Base-by-base conservation (phyloP, 1,139 yeast species). In the Yamadazyma oceani region DNA sequence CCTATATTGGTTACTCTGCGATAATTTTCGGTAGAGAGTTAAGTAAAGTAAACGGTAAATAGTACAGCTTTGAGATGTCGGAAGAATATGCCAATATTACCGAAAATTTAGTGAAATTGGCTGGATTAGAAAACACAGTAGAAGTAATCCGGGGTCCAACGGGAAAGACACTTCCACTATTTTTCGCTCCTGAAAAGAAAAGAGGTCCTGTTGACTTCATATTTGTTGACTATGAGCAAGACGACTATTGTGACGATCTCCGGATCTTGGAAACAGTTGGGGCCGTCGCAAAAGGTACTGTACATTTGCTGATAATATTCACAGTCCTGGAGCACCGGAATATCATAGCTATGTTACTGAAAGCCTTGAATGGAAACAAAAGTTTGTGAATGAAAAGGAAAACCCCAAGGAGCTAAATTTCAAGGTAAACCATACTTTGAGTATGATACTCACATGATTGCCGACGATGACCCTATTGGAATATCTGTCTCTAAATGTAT, bases 1-100 rank as follows among this genome's bases (percentile, higher is more conserved):
- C 73, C 3, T 69, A 62, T 40, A 53, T 66, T 15, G 78, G 78
- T 0, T 73, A 71, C 43, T 64, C 73, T 0, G 70, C 75, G 7
- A 58, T 73, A 2, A 45, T 60, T 23, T 68, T 67, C 40, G 63
- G 64, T 1, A 51, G 48, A 22, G 56, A 58, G 41, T 44, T 65
- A 44, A 40, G 45, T 6, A 44, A 52, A 26, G 40, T 50, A 21
- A 50, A 45, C 5, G 59, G 64, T 6, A 62, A 58, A 34, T 63
- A 66, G 41, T 68, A 60, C 47, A 61, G 71, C 16, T 69, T 72
- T 43, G 75, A 69, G 43, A 37, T 53, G 14, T 58, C 56, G 34
- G 50, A 48, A 2, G 62, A 60, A 12, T 67, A 41, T 43, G 73
- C 73, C 4, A 39, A 44, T 1, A 57, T 69, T 15, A 60, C 74